Evolutionary conservation across 768 basidiomycete genomes (phyloP).

Genomic region (Kwoniella europaea): DNA sequence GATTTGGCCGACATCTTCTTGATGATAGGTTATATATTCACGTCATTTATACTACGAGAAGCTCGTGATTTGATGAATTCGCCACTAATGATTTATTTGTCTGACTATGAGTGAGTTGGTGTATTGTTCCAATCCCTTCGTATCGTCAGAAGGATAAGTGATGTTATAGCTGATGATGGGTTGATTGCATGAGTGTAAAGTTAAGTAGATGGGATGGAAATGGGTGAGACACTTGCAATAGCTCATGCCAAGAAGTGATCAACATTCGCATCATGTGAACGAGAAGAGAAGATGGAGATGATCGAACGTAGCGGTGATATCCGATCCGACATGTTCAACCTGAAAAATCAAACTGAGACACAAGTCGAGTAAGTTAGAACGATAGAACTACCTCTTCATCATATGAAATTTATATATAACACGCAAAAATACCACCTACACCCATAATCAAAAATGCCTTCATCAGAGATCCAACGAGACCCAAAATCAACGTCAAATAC

Average conservation of each 20-base stretch:
- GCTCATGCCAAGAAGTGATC: background rate
- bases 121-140: no score
- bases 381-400: no score
- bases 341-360: background rate
- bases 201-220: no score
- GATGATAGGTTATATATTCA: background rate
- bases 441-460: background rate
- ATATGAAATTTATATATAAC: background rate
- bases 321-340: background rate
- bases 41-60: background rate
- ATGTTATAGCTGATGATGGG: background rate
- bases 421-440: background rate
- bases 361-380: background rate
- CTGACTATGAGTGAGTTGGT: background rate
- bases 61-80: no score
- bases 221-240: background rate
- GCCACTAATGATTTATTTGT: background rate
- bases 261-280: background rate
- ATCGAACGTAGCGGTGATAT: conserved; percentile 4
- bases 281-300: background rate
- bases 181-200: background rate
- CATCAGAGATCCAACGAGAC: background rate
- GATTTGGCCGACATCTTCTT: background rate
- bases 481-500: background rate
- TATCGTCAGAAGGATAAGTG: background rate